These are phyloP conservation scores for Alnus glutinosa DNA, from an alignment of 306 rosid species.

Conservation along the genomic window DNA sequence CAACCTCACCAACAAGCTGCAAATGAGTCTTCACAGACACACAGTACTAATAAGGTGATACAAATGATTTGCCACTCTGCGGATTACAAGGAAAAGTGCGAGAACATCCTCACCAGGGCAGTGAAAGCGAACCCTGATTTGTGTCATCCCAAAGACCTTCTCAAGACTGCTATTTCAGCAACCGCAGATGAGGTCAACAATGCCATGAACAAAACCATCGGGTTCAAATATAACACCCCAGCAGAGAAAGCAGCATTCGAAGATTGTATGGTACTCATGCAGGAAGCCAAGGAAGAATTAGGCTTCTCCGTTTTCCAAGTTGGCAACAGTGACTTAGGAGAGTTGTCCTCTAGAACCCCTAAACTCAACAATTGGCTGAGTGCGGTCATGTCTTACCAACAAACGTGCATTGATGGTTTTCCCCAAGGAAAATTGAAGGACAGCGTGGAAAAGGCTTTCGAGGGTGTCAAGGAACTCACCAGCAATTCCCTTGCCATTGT, in stretches of 20 bases:
- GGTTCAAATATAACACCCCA: conserved; percentile 32
- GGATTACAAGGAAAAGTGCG: conserved; percentile 56
- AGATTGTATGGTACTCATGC: conserved; percentile 58
- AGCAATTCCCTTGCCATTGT: conserved; percentile 84
- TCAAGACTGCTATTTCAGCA: conserved; percentile 41
- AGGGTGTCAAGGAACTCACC: conserved; percentile 45
- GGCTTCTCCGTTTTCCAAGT: conserved; percentile 31
- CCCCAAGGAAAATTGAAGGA: conserved; percentile 55
- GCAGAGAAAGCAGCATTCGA: conserved; percentile 63
- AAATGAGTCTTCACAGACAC: not conserved
- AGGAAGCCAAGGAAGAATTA: conserved; percentile 57
- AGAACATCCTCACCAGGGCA: conserved; percentile 39
- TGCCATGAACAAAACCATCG: conserved; percentile 36
- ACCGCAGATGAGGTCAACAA: conserved; percentile 41
- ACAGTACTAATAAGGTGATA: conserved; percentile 27
- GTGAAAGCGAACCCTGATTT: conserved; percentile 1
- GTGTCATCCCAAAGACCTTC: conserved; percentile 53
- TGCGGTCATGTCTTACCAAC: conserved; percentile 75
- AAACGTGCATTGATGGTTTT: conserved; percentile 77
- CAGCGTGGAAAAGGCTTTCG: conserved; percentile 34
- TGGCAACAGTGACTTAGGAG: not conserved
- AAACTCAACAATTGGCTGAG: conserved; percentile 79
- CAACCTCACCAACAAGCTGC: not conserved
- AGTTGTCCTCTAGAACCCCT: conserved; percentile 27
- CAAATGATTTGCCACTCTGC: conserved; percentile 49